Evolutionary conservation across 2,329 filamentous ascomycete genomes (phyloP), one percentile per base, ranked within the genome.

Genomic region (Xylariales sp.): DNA sequence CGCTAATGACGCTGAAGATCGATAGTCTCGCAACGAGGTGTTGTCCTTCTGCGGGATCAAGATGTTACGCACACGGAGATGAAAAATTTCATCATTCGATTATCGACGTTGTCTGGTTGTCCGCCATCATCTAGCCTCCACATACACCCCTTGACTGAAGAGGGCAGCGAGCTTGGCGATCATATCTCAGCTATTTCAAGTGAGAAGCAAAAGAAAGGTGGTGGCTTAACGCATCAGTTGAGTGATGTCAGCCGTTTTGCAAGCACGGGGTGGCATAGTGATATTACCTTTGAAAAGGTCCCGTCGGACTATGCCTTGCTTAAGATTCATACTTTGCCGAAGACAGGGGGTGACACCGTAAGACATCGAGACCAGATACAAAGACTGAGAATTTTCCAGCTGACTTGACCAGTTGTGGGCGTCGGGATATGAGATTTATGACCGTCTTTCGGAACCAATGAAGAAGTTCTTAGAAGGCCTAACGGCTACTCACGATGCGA

Each of bases 171-270:
- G 49, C 61, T 74, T 1, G 71, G 72, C 25, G 72, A 77, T 50
- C 68, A 80, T 53, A 71, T 80, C 47, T 73, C 66, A 41, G 71
- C 78, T 40, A 78, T 80, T 55, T 74, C 69, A 42, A 71, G 70
- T 38, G 69, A 74, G 56, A 71, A 74, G 63, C 66, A 75, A 54
- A 70, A 74, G 62, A 74, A 75, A 56, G 68, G 70, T 20, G 69
- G 71, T 50, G 70, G 70, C 49, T 53, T 74, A 44, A 74, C 71
- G 21, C 68, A 74, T 52, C 64, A 70, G 48, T 60, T 72, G 44
- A 74, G 66, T 49, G 71, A 73, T 49, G 69, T 70, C 32, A 70
- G 65, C 50, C 64, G 70, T 16, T 69, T 69, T 40, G 71, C 71
- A 20, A 65, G 62, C 52, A 58, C 49, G 38, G 69, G 64, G 9